Evolutionary conservation across 208 protist genomes (phyloP).

Genomic region (Trypanosoma scelopori): DNA sequence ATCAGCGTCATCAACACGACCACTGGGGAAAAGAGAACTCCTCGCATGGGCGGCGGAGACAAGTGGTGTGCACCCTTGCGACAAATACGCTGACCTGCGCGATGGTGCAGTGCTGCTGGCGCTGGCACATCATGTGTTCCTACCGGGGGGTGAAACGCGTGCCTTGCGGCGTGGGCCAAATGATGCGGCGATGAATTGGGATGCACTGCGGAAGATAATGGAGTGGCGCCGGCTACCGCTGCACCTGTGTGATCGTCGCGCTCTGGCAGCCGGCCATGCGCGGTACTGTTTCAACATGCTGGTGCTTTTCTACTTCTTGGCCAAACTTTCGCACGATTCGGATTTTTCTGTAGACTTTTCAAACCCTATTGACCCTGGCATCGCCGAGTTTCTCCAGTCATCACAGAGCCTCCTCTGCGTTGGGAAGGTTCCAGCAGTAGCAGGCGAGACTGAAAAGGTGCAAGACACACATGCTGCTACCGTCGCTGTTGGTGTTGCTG

Average conservation of each 20-base stretch:
- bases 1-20: slow-evolving; percentile 1
- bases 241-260: slow-evolving; percentile 40
- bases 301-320: slow-evolving; percentile 74
- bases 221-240: slow-evolving; percentile 39
- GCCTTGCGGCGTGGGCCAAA: slow-evolving; percentile 37
- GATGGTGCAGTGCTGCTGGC: slow-evolving; percentile 61
- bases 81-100: slow-evolving; percentile 54
- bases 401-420: slow-evolving; percentile 43
- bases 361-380: slow-evolving; percentile 47
- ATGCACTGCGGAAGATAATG: slow-evolving; percentile 37
- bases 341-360: slow-evolving; percentile 63
- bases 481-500: background rate
- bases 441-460: background rate
- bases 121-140: slow-evolving; percentile 38
- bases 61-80: slow-evolving; percentile 41
- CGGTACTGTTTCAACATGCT: slow-evolving; percentile 68
- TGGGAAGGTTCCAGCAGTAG: slow-evolving; percentile 24
- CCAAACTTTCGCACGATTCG: slow-evolving; percentile 28
- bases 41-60: slow-evolving; percentile 45
- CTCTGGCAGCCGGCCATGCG: slow-evolving; percentile 43
- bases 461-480: background rate
- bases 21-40: slow-evolving; percentile 51
- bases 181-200: slow-evolving; percentile 50
- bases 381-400: slow-evolving; percentile 68
- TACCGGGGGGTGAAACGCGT: slow-evolving; percentile 27